Evolutionary conservation across 2,329 filamentous ascomycete species (phyloP), one percentile per base, ranked within the genome.

Genomic region (Pezicula neosporulosa): DNA sequence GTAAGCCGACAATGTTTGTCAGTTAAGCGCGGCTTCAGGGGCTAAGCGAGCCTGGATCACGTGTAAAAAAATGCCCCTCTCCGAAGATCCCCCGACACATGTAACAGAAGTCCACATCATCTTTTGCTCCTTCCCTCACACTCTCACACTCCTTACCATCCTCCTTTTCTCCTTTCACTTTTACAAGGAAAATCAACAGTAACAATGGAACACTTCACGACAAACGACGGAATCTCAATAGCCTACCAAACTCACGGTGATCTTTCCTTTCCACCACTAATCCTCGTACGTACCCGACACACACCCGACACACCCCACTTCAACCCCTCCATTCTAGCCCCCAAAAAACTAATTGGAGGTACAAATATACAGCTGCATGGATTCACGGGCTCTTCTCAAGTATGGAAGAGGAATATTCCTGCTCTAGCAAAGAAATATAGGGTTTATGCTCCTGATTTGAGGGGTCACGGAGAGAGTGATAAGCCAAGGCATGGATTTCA

Each of bases 351-450:
- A 44, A 15, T n/a, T 3, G 42, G 33, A 12, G 1, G 24, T 24
- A 24, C 24, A 24, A 24, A 24, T 24, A 44, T 27, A 30, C 36
- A 67, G 65, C 58, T 67, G 18, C 65, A 67, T 43, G 65, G 65
- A 46, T 67, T 66, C 50, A 66, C 63, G 3, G 65, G 65, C n/a
- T 64, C 63, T 10, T 60, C 56, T 6, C 50, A 45, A 28, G 63
- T 65, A 33, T 67, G 60, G 61, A 51, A 61, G 35, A 52, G 53
- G n/a, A 67, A 67, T 41, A 58, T 66, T 39, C 50, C 53, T 19
- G 48, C 51, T n/a, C 52, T 66, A 15, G 37, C 52, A 3, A 19
- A 50, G 4, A 30, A 49, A 13, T 63, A 63, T 46, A 56, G 62
- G 7, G 55, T 67, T 27, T 59, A 66, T 16, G 56, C 50, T 15